These are phyloP conservation scores for Pseudocercospora eumusae DNA, from an alignment of 2,329 filamentous ascomycete genomes.

Conservation along the genomic window DNA sequence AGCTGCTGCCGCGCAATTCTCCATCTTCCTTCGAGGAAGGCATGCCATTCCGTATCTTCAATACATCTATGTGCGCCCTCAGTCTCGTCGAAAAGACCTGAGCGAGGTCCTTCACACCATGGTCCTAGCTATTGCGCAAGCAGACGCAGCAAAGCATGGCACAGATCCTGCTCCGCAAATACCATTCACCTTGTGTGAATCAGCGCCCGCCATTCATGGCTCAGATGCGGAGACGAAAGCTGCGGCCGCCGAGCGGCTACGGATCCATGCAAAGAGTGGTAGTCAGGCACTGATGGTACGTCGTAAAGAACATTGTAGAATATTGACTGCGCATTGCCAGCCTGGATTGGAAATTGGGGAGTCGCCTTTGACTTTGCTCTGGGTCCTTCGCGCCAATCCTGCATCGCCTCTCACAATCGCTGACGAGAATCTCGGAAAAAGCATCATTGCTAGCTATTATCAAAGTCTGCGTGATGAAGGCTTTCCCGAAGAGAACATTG, in stretches of 20 bases:
- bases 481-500: slow-evolving; percentile 28
- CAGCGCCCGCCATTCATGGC: slow-evolving; percentile 20
- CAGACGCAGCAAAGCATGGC: slow-evolving; percentile 17
- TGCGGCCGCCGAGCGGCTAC: slow-evolving; percentile 16
- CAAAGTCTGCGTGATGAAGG: slow-evolving; percentile 29
- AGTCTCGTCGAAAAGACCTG: slow-evolving; percentile 28
- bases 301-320: slow-evolving; percentile 8
- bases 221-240: slow-evolving; percentile 9
- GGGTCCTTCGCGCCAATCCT: slow-evolving; percentile 30
- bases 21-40: slow-evolving; percentile 22
- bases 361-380: slow-evolving; percentile 29
- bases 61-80: slow-evolving; percentile 30
- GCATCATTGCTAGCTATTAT: slow-evolving; percentile 28
- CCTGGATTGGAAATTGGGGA: slow-evolving; percentile 29
- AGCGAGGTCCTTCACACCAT: slow-evolving; percentile 31
- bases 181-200: slow-evolving; percentile 33
- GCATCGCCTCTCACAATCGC: slow-evolving; percentile 9
- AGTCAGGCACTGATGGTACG: slow-evolving; percentile 29
- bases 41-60: slow-evolving; percentile 31
- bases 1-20: slow-evolving; percentile 32
- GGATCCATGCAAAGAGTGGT: slow-evolving; percentile 29
- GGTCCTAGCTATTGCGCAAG: slow-evolving; percentile 27
- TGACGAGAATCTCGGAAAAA: slow-evolving; percentile 14
- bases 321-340: slow-evolving; percentile 30
- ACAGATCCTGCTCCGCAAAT: slow-evolving; percentile 6